Evolutionary conservation across 164 flowering plant genomes (phyloP).

Genomic region (Nelumbo lutea): DNA sequence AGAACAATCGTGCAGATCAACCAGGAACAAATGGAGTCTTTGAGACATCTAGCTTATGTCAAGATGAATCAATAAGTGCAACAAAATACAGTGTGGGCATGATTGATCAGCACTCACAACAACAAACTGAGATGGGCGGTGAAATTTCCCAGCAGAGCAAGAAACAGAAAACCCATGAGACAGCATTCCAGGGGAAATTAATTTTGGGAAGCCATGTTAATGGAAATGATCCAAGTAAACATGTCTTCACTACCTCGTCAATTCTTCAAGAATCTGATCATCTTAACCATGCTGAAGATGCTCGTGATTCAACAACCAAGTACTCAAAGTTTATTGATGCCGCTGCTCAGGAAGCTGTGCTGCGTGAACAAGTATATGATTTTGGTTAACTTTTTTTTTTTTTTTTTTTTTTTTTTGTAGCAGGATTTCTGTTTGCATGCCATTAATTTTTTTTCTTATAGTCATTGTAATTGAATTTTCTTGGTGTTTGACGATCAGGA

Average conservation of each 20-base stretch:
- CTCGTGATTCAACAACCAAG: constrained; percentile 8
- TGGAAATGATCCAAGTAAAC: constrained; percentile 3
- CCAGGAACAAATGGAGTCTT: not conserved
- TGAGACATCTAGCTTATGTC: not conserved
- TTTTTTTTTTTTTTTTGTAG: not conserved
- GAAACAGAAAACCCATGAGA: constrained; percentile 14
- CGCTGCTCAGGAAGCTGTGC: constrained; percentile 67
- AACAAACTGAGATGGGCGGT: constrained; percentile 10
- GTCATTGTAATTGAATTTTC: not conserved
- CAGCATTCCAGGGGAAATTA: constrained; percentile 9
- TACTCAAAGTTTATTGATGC: constrained; percentile 35
- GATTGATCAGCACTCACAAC: constrained; percentile 5
- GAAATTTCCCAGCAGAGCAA: constrained; percentile 16
- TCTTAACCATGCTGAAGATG: constrained; percentile 6
- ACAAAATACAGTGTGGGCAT: not conserved
- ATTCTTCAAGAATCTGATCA: not conserved
- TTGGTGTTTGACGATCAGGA: constrained; percentile 42
- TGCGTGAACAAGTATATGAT: constrained; percentile 66
- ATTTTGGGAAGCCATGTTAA: constrained; percentile 2
- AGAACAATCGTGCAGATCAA: not conserved
- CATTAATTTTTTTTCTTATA: not conserved
- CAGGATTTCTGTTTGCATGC: not conserved
- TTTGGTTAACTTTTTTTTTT: not conserved
- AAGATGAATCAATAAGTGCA: not conserved
- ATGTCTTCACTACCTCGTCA: constrained; percentile 1